These are phyloP conservation scores for Boletus pseudopeckii DNA, from an alignment of 768 basidiomycete genomes.

Conservation along the genomic window DNA sequence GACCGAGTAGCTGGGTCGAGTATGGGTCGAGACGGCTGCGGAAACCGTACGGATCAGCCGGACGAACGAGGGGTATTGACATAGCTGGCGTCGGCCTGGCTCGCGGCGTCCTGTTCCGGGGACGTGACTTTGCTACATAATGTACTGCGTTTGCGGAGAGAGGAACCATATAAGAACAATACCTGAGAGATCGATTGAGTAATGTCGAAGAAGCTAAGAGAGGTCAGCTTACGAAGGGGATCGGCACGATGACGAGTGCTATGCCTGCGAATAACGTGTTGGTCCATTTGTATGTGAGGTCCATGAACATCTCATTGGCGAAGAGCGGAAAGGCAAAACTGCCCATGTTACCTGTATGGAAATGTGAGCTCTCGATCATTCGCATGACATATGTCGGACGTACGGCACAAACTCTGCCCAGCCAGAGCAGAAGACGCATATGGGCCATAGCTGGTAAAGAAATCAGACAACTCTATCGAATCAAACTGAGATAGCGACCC, in stretches of 20 bases:
- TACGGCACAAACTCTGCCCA: slow-evolving; percentile 57
- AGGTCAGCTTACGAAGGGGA: slow-evolving; percentile 47
- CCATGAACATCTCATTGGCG: slow-evolving; percentile 52
- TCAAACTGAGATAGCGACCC: slow-evolving; percentile 3
- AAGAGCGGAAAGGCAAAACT: slow-evolving; percentile 60
- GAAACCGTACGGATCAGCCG: background rate
- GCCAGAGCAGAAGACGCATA: slow-evolving; percentile 68
- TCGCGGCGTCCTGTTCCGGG: background rate
- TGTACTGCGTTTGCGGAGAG: slow-evolving; percentile 24
- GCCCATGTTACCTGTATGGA: slow-evolving; percentile 42
- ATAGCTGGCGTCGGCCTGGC: background rate
- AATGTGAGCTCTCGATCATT: background rate
- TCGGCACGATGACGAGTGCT: slow-evolving; percentile 49
- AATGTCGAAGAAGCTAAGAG: background rate
- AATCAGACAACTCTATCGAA: background rate
- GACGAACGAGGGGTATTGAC: background rate
- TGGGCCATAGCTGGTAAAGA: slow-evolving; percentile 41
- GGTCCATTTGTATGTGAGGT: slow-evolving; percentile 58
- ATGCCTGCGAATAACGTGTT: slow-evolving; percentile 52
- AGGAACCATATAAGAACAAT: slow-evolving; percentile 31
- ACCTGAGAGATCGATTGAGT: slow-evolving; percentile 12
- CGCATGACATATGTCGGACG: slow-evolving; percentile 14
- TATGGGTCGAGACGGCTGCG: background rate
- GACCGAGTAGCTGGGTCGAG: background rate
- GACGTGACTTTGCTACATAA: slow-evolving; percentile 18